Base-by-base conservation (phyloP, 768 basidiomycete genomes). In the Phallus indusiatus region DNA sequence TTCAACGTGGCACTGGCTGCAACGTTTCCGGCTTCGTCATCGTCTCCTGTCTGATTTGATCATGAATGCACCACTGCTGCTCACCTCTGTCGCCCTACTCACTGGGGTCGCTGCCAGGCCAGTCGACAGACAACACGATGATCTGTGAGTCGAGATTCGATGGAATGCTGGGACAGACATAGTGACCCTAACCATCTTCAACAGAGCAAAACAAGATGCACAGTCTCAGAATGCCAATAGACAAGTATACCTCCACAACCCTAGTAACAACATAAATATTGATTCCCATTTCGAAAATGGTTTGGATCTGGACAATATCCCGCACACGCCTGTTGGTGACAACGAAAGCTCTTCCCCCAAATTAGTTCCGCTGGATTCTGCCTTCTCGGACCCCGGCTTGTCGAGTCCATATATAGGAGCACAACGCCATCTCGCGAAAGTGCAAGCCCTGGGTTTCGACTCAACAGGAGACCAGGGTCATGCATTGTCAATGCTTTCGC, bases 321-420 rank as follows among this genome's bases (percentile, higher is more conserved):
- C 49, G 35, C 6, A 59, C 18, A 36, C 53, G 10, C 36, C 48
- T 12, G 46, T 22, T 24, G 18, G n/a, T 16, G 22, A 35, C 46
- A 28, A n/a, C 20, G 57, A 33, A 3, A 59, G 50, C 36, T 14
- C 16, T 12, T 59, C 57, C 34, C 57, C 57, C 9, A 59, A 36
- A 50, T 33, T 59, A n/a, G 34, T 36, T 50, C 24, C 24, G 17
- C n/a, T 14, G 9, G 48, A 21, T 21, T 36, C 36, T 18, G 28
- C 57, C 22, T n/a, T 51, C n/a, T 51, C 57, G 8, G 57, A 59
- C 47, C 57, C 57, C 8, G 57, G 57, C 22, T 49, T 59, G n/a
- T 17, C 48, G 17, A 59, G 57, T 34, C 57, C 57, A 11, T 59
- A 59, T 22, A 42, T 59, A 9, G 57, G 57, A 8, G 47, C 57